phyloP scores from a whole-genome alignment of 73 alveolate species.

The Paramecium caudatum region DNA sequence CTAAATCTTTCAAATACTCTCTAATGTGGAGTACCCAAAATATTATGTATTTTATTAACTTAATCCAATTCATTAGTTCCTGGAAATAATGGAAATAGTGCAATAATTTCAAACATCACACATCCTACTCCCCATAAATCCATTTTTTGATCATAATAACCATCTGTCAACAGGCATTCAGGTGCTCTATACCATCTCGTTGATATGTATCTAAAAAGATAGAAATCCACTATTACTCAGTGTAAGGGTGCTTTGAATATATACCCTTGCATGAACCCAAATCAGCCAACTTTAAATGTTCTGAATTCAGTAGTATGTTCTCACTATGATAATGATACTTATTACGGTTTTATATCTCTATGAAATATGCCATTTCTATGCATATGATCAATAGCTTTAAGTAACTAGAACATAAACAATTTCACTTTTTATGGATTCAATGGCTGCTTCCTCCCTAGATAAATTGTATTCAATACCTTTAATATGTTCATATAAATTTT shows the following conservation, averaged over 20 bases:
- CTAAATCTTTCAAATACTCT: constrained; percentile 87
- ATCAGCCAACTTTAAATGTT: constrained; percentile 92
- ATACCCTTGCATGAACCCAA: constrained; percentile 96
- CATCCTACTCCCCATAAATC: constrained; percentile 99
- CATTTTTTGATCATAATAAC: constrained; percentile 98
- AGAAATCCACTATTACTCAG: constrained; percentile 79
- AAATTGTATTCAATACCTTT: constrained; percentile 83
- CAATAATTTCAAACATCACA: constrained; percentile 95
- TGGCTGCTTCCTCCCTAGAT: constrained; percentile 66
- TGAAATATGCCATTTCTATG: constrained; percentile 97
- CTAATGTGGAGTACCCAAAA: constrained; percentile 94
- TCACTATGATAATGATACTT: constrained; percentile 36
- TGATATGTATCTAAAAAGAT: constrained; percentile 78
- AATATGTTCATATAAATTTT: constrained; percentile 97
- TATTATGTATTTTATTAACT: constrained; percentile 95
- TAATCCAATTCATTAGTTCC: constrained; percentile 98
- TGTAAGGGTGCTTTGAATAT: constrained; percentile 94
- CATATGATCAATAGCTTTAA: constrained; percentile 97
- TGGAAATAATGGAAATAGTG: constrained; percentile 96
- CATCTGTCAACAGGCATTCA: constrained; percentile 99
- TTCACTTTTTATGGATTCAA: constrained; percentile 72
- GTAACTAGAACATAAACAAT: constrained; percentile 79
- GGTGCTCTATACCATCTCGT: constrained; percentile 99
- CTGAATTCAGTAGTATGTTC: constrained; percentile 73
- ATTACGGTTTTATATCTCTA: constrained; percentile 92